Evolutionary conservation across 257 asterid species (phyloP), one percentile per base, ranked within the genome.

Genomic region (Penstemon newberryi): DNA sequence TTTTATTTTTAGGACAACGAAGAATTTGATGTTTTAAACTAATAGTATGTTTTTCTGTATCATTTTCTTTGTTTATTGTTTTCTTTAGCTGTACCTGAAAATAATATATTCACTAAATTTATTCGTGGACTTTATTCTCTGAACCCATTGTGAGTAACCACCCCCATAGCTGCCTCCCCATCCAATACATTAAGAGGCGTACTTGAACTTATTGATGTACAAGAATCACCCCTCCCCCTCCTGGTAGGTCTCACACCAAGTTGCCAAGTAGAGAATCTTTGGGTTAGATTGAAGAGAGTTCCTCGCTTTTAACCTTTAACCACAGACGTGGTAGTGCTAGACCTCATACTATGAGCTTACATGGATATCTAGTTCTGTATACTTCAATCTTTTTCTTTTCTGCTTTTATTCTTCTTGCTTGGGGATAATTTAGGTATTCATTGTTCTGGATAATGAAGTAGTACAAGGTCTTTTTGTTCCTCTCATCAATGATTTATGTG

Each of bases 131-230:
- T 56, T 41, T 54, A 69, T 18, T 56, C 56, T 56, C 13, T 46
- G 66, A 12, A 4, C 40, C 61, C 15, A 25, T 18, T 51, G 61
- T 65, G 40, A 73, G 52, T 15, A 25, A 25, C 33, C 33, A 25
- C 33, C 33, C 33, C 33, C 33, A 25, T 25, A 25, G 33, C 33
- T 25, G 1, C 33, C 33, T 25, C 33, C 33, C 33, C 33, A 25
- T 25, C 33, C 45, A 60, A 53, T 75, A 42, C 51, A 19, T 58
- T 40, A 15, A 69, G 64, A 70, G 51, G 56, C 37, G 43, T 58
- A 52, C 10, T 51, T 7, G 54, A 59, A 51, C 43, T 56, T 13
- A 15, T 13, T 50, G 13, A 56, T 56, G 67, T 55, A 13, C 46
- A 13, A 33, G 65, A 25, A 25, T 25, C 33, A 1, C 33, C 33